Base-by-base conservation (phyloP, 2,329 filamentous ascomycete species). In the Kalmusia sp. region DNA sequence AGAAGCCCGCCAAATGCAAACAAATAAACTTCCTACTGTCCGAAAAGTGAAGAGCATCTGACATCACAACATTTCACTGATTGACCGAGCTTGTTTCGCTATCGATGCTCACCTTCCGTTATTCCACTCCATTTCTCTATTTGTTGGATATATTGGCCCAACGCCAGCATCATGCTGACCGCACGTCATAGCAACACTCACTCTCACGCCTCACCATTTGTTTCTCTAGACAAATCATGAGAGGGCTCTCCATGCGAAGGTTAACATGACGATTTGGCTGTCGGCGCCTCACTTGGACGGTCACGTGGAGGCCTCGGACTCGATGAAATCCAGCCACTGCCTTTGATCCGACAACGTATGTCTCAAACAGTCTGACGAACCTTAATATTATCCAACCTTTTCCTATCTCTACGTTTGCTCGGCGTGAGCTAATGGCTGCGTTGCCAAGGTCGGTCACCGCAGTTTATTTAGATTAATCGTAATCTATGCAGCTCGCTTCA, bases 401-500 rank as follows among this genome's bases (percentile, higher is more conserved):
- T 50, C 52, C 48, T 12, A 25, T 40, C 41, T 51, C 27, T 24
- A 44, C 37, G 30, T 52, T 52, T 50, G 30, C 43, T 15, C 22
- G 27, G 38, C 30, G 19, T 24, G 30, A 50, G 45, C 24, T 53
- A 55, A 52, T 52, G 19, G 48, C 52, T 46, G 27, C 40, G 35
- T 41, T 49, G 61, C 61, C 61, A 62, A 61, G 58, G 49, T 57
- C 37, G 52, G 43, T 55, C 33, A 47, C 17, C 35, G 30, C 44
- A 54, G 14, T 62, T 22, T 61, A 61, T 54, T 58, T 55, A 59
- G 12, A 63, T 64, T 64, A 58, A 52, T 44, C 56, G 28, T 51
- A 65, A 63, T 65, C 27, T 63, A 63, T 49, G 37, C 33, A 28
- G 40, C 55, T 59, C 54, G 58, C 55, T 63, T 59, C 52, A 48